Base-by-base conservation (phyloP, 2,329 filamentous ascomycete genomes). In the Cordyceps sp. region DNA sequence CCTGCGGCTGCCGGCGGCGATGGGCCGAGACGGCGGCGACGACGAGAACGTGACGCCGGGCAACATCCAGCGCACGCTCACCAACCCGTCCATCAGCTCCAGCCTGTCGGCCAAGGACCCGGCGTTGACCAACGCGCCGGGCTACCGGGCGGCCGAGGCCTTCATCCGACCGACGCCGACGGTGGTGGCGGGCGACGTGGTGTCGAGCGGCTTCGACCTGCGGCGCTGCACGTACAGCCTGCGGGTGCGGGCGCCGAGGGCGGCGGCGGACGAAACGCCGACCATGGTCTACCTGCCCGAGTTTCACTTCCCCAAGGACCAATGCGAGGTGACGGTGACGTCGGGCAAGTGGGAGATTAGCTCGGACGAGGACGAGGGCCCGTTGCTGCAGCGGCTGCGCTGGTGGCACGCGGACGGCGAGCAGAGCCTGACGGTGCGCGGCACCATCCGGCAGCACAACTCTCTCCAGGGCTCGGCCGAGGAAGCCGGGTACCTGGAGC, bases 331-430 rank as follows among this genome's bases (percentile, higher is more conserved):
- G 4, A 69, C 78, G 33, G 79, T 85, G 19, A 83, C 73, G 31
- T 81, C 79, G 1, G 92, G 92, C 6, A 90, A 88, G 49, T 98
- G 86, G 86, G 75, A 78, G 42, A 83, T 96, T 37, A 74, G 73
- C 42, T 68, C 62, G 5, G 76, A 85, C 37, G 78, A 85, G 34
- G 67, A 73, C 8, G 71, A 80, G 38, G 73, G 71, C 0, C 73
- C 72, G 5, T 59, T 73, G 42, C 61, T 84, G 37, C 88, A 94
- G 58, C 69, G 69, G 40, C 57, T 98, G 39, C 73, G 72, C 43
- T 98, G 90, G 90, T 94, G 88, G 86, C 86, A 98, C 55, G 73
- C 72, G 1, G 77, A 78, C 34, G 90, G 88, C 3, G 73, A 85
- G 42, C 88, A 96, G 55, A 74, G 61, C 30, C 64, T 98, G 33